Percentiles rank a stretch among this genome's conserved stretches.
Evolutionary conservation across 2,329 filamentous ascomycete species (phyloP).

Genomic region (Colletotrichum costaricense): DNA sequence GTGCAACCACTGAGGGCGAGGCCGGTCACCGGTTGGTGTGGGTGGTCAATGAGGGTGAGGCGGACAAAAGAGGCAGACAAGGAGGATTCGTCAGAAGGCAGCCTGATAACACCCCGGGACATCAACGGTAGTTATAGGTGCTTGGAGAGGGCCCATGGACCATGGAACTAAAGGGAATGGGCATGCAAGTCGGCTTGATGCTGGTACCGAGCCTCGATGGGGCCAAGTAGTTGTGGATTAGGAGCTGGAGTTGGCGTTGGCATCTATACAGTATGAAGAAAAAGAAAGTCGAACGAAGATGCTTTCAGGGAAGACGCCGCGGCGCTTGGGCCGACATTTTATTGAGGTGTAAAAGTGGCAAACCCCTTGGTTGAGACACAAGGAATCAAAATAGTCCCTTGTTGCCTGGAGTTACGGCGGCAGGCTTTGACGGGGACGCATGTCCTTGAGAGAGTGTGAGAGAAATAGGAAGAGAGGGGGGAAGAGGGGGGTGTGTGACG

Average conservation of each 20-base stretch:
- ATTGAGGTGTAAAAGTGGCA: conserved; percentile 31
- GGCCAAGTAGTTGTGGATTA: conserved; percentile 13
- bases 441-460: conserved; percentile 3
- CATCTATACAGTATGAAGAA: conserved; percentile 31
- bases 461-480: neutral
- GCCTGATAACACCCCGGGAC: conserved; percentile 29
- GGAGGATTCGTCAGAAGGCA: conserved; percentile 28
- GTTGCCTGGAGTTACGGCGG: conserved; percentile 35
- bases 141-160: conserved; percentile 20
- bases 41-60: conserved; percentile 45
- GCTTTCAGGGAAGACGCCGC: conserved; percentile 29
- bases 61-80: conserved; percentile 38
- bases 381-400: conserved; percentile 37
- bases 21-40: conserved; percentile 32
- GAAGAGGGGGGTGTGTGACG: conserved; percentile 21
- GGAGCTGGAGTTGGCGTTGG: neutral
- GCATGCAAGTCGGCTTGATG: conserved; percentile 35
- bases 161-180: conserved; percentile 31
- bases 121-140: conserved; percentile 34
- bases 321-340: conserved; percentile 35
- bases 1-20: conserved; percentile 36
- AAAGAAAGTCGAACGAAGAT: conserved; percentile 31
- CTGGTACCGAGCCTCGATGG: conserved; percentile 29
- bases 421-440: conserved; percentile 33
- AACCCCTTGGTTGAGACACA: conserved; percentile 34